These are phyloP conservation scores for Pleurostoma richardsiae DNA, from an alignment of 2,329 filamentous ascomycete species.

Conservation along the genomic window DNA sequence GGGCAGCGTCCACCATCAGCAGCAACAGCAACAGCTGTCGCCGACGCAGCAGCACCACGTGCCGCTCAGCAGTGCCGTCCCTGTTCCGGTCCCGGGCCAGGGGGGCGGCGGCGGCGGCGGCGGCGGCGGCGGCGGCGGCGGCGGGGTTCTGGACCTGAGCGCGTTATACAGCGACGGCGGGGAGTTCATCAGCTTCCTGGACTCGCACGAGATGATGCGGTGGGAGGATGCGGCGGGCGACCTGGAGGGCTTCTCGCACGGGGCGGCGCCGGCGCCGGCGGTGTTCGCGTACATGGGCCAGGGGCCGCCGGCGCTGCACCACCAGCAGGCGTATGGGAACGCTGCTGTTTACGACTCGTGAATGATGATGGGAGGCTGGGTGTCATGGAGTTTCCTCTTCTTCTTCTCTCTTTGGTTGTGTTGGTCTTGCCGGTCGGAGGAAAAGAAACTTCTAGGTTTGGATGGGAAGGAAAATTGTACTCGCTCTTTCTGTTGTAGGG, in stretches of 20 bases:
- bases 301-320: conserved; percentile 1
- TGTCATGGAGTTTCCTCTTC: no score
- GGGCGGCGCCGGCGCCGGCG: conserved; percentile 1
- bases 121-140: no score
- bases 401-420: no score
- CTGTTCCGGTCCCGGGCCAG: no score
- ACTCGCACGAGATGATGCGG: conserved; percentile 15
- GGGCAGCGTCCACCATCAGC: conserved; percentile 2
- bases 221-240: conserved; percentile 17
- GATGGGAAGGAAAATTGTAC: no score
- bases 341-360: no score
- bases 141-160: conserved; percentile 3
- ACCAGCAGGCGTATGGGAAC: conserved; percentile 3
- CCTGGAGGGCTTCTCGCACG: conserved; percentile 20
- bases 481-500: no score
- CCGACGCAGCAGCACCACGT: background rate
- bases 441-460: no score
- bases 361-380: no score
- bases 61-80: no score
- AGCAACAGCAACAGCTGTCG: background rate
- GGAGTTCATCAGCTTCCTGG: conserved; percentile 9
- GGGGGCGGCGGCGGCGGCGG: no score
- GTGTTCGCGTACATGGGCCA: conserved; percentile 7
- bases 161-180: conserved; percentile 10
- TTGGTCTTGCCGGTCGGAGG: no score